phyloP scores from a whole-genome alignment of 108 stramenopile species.

The Fragilaria radians region DNA sequence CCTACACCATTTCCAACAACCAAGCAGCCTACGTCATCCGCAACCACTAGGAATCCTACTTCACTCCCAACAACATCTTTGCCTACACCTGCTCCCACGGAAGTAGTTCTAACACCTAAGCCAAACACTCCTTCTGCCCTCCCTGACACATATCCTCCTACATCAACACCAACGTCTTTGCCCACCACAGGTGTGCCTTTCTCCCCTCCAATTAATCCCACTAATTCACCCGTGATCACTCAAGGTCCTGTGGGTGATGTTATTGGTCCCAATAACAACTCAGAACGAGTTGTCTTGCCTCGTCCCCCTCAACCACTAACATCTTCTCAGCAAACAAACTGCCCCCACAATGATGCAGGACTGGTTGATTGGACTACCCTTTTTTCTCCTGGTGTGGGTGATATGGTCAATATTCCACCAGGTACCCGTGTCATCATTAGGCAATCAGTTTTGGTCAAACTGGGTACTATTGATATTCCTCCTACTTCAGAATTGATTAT shows the following conservation, averaged over 20 bases:
- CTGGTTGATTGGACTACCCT: background rate
- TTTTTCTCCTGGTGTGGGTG: constrained; percentile 6
- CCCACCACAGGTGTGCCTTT: no score
- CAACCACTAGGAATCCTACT: background rate
- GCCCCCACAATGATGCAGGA: background rate
- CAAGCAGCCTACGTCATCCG: background rate
- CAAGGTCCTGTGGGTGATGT: background rate
- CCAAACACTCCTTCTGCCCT: background rate
- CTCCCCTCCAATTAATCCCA: no score
- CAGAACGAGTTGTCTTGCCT: background rate
- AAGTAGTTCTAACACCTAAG: background rate
- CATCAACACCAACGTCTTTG: background rate
- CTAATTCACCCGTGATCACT: no score
- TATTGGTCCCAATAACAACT: background rate
- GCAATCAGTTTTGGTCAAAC: constrained; percentile 2
- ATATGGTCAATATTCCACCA: constrained; percentile 13
- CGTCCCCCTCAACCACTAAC: background rate
- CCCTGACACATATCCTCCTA: background rate
- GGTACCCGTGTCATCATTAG: constrained; percentile 13
- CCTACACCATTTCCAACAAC: no score
- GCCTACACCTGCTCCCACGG: background rate
- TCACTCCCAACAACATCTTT: background rate
- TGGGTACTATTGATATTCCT: constrained; percentile 27
- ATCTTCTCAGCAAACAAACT: background rate
- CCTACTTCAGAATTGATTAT: constrained; percentile 23